Evolutionary conservation across 2,329 filamentous ascomycete genomes (phyloP), one percentile per base, ranked within the genome.

Genomic region (Pezicula radicicola): DNA sequence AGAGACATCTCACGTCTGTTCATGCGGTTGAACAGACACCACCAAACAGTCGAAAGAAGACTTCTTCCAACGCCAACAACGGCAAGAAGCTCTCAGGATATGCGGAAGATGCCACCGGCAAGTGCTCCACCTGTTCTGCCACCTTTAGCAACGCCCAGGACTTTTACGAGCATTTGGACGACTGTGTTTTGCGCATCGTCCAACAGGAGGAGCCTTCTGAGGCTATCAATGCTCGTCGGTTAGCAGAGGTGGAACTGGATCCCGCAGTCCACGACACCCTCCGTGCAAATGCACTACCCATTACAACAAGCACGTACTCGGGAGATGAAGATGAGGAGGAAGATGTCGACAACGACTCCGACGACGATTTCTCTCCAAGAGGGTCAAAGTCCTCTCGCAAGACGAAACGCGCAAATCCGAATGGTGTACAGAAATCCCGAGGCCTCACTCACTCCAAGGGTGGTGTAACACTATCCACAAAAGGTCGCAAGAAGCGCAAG

Each of bases 1-100:
- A 97, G 77, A 81, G 93, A 47, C 94, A 99, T 69, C 76, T 99
- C 48, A 96, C 91, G 12, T 89, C 91, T 0, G 89, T 96, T 0
- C 94, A 99, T 68, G 87, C 89, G 30, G 93, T 97, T 19, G 94
- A 97, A 69, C 94, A 97, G 71, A 93, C 89, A 1, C 88, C 92
- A 6, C 92, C 92, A 1, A 96, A 96, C 68, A 89, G 89, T 68
- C 84, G 91, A 56, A 91, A 90, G 77, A 84, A 84, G 74, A 78
- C 78, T 48, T 64, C 63, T 6, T 59, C 60, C 7, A 63, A 56
- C 42, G 50, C 60, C 51, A 66, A 60, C 48, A 60, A 55, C 46
- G 63, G 62, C 42, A 75, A 75, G 59, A 89, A 87, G 70, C 75
- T 87, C 35, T 82, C 84, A 5, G 83, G 82, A 49, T 90, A 90